Percentiles rank a stretch among this genome's conserved stretches.
Conservation (phyloP, 2,329 filamentous ascomycete genomes). For the Teratosphaeriaceae sp. region DNA sequence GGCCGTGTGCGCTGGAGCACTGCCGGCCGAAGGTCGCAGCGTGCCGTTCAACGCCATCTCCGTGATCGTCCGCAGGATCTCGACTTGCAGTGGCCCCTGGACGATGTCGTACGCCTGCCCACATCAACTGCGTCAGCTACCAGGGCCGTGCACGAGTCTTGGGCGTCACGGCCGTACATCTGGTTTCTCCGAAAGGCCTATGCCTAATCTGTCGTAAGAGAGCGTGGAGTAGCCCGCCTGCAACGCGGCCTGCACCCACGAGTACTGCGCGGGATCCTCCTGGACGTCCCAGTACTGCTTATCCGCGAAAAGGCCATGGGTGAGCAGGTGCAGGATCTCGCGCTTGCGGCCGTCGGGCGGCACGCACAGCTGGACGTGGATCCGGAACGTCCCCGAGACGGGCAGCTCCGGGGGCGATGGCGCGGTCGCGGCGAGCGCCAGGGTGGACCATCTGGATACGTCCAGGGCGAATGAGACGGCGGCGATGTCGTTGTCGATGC, state of each 20-base stretch:
- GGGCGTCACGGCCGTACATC: too few species aligned
- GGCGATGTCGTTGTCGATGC: not conserved
- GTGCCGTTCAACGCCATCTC: not conserved
- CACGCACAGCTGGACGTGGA: constrained; percentile 1
- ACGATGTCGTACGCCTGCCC: constrained; percentile 1
- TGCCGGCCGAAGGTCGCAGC: not conserved
- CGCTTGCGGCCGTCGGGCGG: not conserved
- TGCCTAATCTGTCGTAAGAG: not conserved
- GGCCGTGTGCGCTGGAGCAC: not conserved
- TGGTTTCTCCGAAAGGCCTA: not conserved
- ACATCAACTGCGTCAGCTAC: too few species aligned
- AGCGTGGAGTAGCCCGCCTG: not conserved
- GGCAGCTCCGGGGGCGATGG: not conserved
- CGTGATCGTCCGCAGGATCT: not conserved
- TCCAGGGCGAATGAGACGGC: constrained; percentile 1
- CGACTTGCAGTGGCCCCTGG: not conserved
- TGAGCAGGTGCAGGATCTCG: not conserved
- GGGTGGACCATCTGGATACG: not conserved
- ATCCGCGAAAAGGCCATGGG: not conserved
- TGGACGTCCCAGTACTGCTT: constrained; percentile 1
- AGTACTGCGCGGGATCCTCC: not conserved
- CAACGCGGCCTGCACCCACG: not conserved
- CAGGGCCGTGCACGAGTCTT: too few species aligned
- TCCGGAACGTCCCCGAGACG: not conserved
- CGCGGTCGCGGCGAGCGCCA: not conserved